Evolutionary conservation across 192 early-diverging fungal genomes (phyloP), one percentile per base, ranked within the genome.

Genomic region (Backusella tarrabulga): DNA sequence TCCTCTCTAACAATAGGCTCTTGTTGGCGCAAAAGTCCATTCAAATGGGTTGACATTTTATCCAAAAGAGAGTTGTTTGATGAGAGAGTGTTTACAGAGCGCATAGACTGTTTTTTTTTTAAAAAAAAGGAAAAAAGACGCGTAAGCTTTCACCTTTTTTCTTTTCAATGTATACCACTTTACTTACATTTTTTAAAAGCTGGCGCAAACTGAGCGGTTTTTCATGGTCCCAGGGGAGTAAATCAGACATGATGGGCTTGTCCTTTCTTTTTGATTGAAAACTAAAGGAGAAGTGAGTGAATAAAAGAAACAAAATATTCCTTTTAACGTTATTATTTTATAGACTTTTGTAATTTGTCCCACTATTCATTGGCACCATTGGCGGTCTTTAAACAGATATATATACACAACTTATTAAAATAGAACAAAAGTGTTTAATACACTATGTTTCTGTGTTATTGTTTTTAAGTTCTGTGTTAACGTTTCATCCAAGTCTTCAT

Each of bases 171-270:
- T n/a, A 21, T 34, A 21, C 34, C 12, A 12, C 8, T 19, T 42
- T 3, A 78, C 38, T 41, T 75, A 79, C 78, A 46, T 79, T 32
- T 46, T 71, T 69, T 38, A 79, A 75, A 34, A 79, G 56, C 35
- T 74, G 66, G 29, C 73, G 69, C 3, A 79, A 11, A 34, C 66
- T 79, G 34, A 75, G 21, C 2, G 40, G 67, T 8, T 67, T 71
- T 3, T 79, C 78, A 23, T 71, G n/a, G 34, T 71, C 69, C 78
- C 78, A 79, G 32, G 78, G 78, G 34, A 79, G 66, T 52, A 19
- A 21, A 26, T 74, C 63, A 54, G 63, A 26, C 72, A 72, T 79
- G 11, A 36, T 74, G 11, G 26, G 1, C 12, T 32, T 34, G n/a
- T 60, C 2, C 23, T 38, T 19, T 71, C 4, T 34, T 71, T 36